phyloP scores from a whole-genome alignment of 164 flowering plant genomes.

The Cinnamomum chago region DNA sequence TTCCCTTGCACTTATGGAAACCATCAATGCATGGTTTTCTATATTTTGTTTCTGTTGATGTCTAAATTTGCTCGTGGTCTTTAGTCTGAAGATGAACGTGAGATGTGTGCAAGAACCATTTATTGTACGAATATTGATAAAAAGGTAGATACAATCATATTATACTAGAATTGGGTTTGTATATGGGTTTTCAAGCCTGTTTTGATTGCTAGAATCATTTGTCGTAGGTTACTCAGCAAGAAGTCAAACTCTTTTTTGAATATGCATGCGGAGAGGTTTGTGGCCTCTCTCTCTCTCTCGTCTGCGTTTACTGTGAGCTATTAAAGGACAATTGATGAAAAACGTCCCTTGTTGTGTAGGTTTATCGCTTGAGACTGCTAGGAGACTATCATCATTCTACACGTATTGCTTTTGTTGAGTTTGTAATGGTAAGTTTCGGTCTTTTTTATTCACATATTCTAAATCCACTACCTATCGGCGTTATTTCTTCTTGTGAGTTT shows the following conservation, averaged over 20 bases:
- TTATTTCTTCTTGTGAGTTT: too few relatives aligned
- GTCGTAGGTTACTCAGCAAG: conserved; percentile 66
- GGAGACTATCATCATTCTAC: conserved; percentile 81
- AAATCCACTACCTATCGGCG: too few relatives aligned
- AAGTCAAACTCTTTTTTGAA: conserved; percentile 72
- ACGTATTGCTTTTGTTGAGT: conserved; percentile 87
- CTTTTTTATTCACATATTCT: background rate
- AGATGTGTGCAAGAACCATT: conserved; percentile 85
- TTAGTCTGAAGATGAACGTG: conserved; percentile 80
- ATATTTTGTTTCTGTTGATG: background rate
- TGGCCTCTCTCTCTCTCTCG: conserved; percentile 1
- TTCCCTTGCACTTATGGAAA: background rate
- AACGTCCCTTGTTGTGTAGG: conserved; percentile 35
- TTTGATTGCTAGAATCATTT: background rate
- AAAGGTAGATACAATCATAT: conserved; percentile 43
- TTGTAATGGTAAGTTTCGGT: conserved; percentile 44
- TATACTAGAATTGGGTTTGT: conserved; percentile 3
- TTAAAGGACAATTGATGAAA: conserved; percentile 2
- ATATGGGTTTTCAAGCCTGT: background rate
- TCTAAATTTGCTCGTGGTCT: conserved; percentile 3
- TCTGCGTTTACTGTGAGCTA: background rate
- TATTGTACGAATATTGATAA: conserved; percentile 85
- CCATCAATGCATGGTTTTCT: background rate
- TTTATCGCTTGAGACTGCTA: conserved; percentile 67
- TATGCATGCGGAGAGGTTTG: conserved; percentile 76